Base-by-base conservation (phyloP, 441 rosid species). In the Viola pubescens region DNA sequence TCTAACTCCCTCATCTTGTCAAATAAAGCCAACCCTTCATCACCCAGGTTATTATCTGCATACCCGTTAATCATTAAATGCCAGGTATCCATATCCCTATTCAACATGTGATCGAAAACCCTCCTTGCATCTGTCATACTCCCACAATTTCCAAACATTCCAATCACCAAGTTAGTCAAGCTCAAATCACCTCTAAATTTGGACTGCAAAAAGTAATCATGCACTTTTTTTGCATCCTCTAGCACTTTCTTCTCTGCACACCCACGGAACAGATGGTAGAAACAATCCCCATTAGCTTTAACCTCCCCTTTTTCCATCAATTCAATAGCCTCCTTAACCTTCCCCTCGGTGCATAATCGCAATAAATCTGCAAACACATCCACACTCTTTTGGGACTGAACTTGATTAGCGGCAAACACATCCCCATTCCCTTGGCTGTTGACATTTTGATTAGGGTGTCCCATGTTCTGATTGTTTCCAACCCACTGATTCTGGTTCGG, bases 141-240 rank as follows among this genome's bases (percentile, higher is more conserved):
- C 12, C 47, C 75, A 52, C 94, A 85, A 54, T 75, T 85, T 13
- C 82, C 88, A 63, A 77, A 91, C 96, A 89, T 89, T 64, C 75
- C 75, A 69, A 85, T 77, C 65, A 80, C 91, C 65, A 73, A 78
- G 51, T 87, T 80, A 75, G 76, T 87, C 74, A 89, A 62, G 52
- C 52, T 73, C 43, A 79, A 75, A 70, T 89, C 94, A 56, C 82
- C 78, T 70, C 94, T 79, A 69, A 58, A 81, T 0, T 66, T 72
- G 0, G 92, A 85, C 60, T 82, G 90, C 48, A 87, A 73, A 73
- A 92, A 87, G 67, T 73, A 88, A 75, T 89, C 95, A 54, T 89
- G 95, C n/a, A 87, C 86, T 74, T 82, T 89, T 73, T 87, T 92
- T 0, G 94, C 86, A 71, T 84, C 81, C 75, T 87, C 98, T n/a